Evolutionary conservation across 2,329 filamentous ascomycete genomes (phyloP), one percentile per base, ranked within the genome.

Genomic region (Botrytis cinerea): DNA sequence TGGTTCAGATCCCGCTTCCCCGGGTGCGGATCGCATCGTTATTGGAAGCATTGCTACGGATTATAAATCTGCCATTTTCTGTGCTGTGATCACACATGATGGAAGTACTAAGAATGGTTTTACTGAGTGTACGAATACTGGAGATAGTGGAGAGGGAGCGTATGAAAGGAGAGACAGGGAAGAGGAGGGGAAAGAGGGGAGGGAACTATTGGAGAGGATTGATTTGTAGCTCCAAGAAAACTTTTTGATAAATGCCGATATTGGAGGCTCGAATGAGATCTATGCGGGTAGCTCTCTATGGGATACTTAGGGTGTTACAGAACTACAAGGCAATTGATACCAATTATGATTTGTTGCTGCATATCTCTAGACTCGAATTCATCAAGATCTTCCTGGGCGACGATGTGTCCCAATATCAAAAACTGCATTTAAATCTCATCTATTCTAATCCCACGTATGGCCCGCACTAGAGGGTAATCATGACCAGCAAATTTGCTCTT

Each of bases 11-110:
- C 79, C 76, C 6, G 60, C 74, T 48, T 76, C 75, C 9, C 80
- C 80, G 1, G 80, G 80, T 6, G 77, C 80, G 3, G 81, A 81
- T 54, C 73, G 81, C 25, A 75, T 82, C n/a, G 78, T 78, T 1
- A 81, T 82, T 66, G 80, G 79, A 8, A 75, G 75, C 54, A 80
- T 81, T 48, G 74, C 75, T 9, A 76, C 75, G 0, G 80, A 81
- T 74, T 80, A 80, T 57, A 32, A 66, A 38, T 77, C 74, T 59
- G 80, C 79, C 0, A 73, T 80, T 12, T 81, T 79, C 73, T 80
- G 80, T 70, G 80, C 78, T 2, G 75, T 79, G 10, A 77, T 81
- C 40, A 81, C 79, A 25, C 80, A 81, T 73, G 76, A 80, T 70
- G 80, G 78, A 25, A 77, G 76, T 40, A 76, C 43, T 28, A 78